Base-by-base conservation (phyloP, 2,329 filamentous ascomycete genomes). In the Cladosporium austrohemisphaericum region DNA sequence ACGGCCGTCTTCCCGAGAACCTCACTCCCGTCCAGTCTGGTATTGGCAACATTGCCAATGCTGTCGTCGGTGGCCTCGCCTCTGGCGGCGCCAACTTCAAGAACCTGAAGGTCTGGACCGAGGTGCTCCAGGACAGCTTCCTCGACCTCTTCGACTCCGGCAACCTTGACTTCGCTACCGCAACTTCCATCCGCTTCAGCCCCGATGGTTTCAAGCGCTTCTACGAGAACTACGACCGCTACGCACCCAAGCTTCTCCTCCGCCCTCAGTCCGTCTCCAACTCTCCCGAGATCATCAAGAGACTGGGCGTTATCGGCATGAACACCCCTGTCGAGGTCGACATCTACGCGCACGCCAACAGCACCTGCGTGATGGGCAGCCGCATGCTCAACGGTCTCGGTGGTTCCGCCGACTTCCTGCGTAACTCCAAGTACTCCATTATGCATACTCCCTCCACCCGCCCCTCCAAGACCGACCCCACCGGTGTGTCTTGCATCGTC, bases 311-410 rank as follows among this genome's bases (percentile, higher is more conserved):
- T 57, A 95, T 95, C 60, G 89, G 88, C 67, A 95, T 95, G 89
- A 95, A 95, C 78, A 95, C 89, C 0, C 89, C 89, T 18, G 88
- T 95, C 38, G 90, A 95, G 71, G 89, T 95, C 13, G 90, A 95
- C 71, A 94, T 95, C 63, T 95, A 95, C 72, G 90, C 89, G 2
- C 89, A 95, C 72, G 90, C 90, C 60, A 95, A 95, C 80, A 85
- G 79, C 54, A 95, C 89, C 48, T 91, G 86, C 64, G 89, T 95
- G 18, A 89, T 93, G 83, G 89, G 90, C 56, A 85, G 79, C 54
- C 84, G 90, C 50, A 93, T 92, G 86, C 78, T 93, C 53, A 92
- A 92, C 73, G 88, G 88, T 9, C 81, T 93, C 5, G 88, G 88
- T 41, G 88, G 88, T 3, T 86, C 82, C 1, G 87, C 87, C 45